Conservation (phyloP, 768 basidiomycete genomes). For the Brasilioporus rufonigricans region DNA sequence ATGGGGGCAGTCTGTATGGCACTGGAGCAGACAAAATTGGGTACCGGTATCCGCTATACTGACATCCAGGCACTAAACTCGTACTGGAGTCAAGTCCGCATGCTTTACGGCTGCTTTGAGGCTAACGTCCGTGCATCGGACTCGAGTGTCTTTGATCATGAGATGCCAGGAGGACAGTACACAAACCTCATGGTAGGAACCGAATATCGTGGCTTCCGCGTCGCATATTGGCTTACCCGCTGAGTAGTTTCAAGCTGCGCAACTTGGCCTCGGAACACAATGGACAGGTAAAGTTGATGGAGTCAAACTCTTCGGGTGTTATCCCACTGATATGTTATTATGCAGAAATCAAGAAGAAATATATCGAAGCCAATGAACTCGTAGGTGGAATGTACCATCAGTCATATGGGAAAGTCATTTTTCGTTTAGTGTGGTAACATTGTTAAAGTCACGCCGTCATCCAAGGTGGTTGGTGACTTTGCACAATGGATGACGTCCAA, state of each 20-base stretch:
- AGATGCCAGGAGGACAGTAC: conserved; percentile 98
- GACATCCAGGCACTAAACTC: conserved; percentile 96
- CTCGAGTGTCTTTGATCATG: conserved; percentile 97
- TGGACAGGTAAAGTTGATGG: conserved; percentile 66
- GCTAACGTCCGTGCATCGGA: conserved; percentile 97
- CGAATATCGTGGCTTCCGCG: conserved; percentile 10
- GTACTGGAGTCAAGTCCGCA: conserved; percentile 97
- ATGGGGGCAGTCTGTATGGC: conserved; percentile 98
- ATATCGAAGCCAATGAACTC: conserved; percentile 95
- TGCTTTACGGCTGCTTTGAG: conserved; percentile 96
- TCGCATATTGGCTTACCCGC: conserved; percentile 19
- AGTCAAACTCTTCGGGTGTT: conserved; percentile 7
- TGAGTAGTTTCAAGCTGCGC: conserved; percentile 92
- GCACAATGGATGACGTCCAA: conserved; percentile 99
- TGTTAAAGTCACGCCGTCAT: conserved; percentile 98
- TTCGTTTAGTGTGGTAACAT: conserved; percentile 84
- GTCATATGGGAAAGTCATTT: conserved; percentile 1
- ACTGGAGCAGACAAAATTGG: conserved; percentile 89
- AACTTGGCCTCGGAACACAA: conserved; percentile 94
- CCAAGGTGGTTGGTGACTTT: conserved; percentile 98
- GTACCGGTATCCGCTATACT: conserved; percentile 94
- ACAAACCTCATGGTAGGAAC: conserved; percentile 85
- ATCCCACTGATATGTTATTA: conserved; percentile 4
- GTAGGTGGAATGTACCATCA: conserved; percentile 43
- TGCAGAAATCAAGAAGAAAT: conserved; percentile 94